Base-by-base conservation (phyloP, 169 alveolate genomes). In the Eimeria sp. region DNA sequence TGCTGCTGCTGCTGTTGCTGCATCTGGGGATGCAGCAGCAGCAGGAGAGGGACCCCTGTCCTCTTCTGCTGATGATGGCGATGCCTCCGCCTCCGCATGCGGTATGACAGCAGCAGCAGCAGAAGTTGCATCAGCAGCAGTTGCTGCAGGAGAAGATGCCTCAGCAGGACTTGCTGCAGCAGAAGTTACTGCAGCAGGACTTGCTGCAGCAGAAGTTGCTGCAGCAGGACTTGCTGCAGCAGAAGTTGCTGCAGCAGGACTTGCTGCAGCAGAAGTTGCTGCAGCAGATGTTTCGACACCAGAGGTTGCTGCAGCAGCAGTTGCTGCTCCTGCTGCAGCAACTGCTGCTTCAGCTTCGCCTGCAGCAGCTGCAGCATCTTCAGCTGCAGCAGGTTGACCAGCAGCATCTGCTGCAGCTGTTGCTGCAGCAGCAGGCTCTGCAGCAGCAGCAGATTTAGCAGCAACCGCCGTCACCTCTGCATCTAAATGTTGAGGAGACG, bases 361-460 rank as follows among this genome's bases (percentile, higher is more conserved):
- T 40, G 84, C 84, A 73, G 84, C 84, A 10, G 58, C 54, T 0
- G 84, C 54, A 43, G 9, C 58, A 73, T 16, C 84, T 3, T 27
- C 54, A 34, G 54, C 83, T 5, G 83, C 54, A 4, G 83, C 83
- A 10, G 54, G 40, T 34, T 34, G 40, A 34, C 40, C 57, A 5
- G 47, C 83, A 10, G 83, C 54, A 16, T 13, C 30, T 22, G 22
- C 83, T 14, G 83, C 83, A 9, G 54, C 83, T 34, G 54, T 18
- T 61, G 70, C 7, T 61, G 18, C 70, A 3, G 18, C 27, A 61
- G 70, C 83, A 73, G 83, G 7, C 40, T 73, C 54, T 9, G 54
- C 83, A 34, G 83, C 84, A 40, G 84, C 84, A 40, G 89, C 70
- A 22, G 89, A 45, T 20, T 61, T 61, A 11, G 70, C 70, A 61